Evolutionary conservation across 352 stramenopile genomes (phyloP), one percentile per base, ranked within the genome.

Genomic region (Globisporangium middletonii): DNA sequence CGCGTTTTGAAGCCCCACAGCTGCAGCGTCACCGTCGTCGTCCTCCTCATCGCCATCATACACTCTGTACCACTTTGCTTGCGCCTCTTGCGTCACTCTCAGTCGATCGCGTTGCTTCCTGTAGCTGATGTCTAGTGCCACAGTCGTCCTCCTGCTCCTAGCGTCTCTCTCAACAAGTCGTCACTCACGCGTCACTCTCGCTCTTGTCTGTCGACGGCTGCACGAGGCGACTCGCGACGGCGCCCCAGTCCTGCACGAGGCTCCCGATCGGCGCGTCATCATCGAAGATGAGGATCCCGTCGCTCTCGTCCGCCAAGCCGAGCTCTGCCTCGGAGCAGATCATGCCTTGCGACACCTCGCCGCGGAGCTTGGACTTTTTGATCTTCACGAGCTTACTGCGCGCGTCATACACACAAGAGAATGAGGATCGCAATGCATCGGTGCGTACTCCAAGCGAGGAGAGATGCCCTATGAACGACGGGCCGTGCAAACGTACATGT

Each of bases 311-410:
- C 4, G 67, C 64, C 27, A 92, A 64, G 1, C 79, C 79, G 9
- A 92, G 70, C 62, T 92, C 81, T 5, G 71, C 79, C 62, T 92
- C 81, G 1, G 81, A 92, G 68, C 81, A 92, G 64, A 92, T 92
- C 79, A 92, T 92, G 35, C 81, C 81, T 48, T 88, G 77, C 30
- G 81, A 92, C 12, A 89, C 47, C 53, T 92, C 79, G 59, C 81
- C 81, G 37, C 81, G 81, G 30, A 92, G 65, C 64, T 92, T 92
- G 35, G 77, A 88, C 68, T 89, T 92, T 45, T 92, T 89, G 68
- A 92, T 92, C 68, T 89, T 92, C 23, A 92, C 64, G 51, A 86
- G 76, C 56, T 87, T 89, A 27, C 76, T 89, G 58, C 53, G 35
- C 19, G 19, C 1, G 9, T 27, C 37, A 53, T 28, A 61, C 42